These are phyloP conservation scores for Acacia concinna DNA, from an alignment of 331 rosid genomes.

Conservation along the genomic window DNA sequence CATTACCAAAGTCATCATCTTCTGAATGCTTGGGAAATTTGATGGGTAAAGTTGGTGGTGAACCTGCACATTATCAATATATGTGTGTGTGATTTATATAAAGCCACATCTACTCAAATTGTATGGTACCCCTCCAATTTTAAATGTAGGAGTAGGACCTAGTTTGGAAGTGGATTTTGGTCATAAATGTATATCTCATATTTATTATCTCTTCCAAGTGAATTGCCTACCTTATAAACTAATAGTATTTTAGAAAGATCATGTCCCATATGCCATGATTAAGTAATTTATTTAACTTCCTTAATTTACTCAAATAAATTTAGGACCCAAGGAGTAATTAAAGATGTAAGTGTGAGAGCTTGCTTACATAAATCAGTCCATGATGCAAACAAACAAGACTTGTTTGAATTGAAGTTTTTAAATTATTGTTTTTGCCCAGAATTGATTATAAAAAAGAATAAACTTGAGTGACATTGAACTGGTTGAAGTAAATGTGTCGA, in stretches of 20 bases:
- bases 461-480: neutral
- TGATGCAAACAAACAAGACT: neutral
- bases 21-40: conserved; percentile 68
- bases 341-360: neutral
- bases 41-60: conserved; percentile 39
- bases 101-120: neutral
- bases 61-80: conserved; percentile 37
- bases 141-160: no score
- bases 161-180: no score
- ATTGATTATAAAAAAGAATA: neutral
- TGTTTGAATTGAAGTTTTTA: neutral
- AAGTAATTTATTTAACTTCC: no score
- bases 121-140: neutral
- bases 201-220: no score
- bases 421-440: neutral
- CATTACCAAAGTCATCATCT: conserved; percentile 56
- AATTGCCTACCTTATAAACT: no score
- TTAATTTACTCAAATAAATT: no score
- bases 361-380: neutral
- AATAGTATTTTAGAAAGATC: no score
- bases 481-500: neutral
- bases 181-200: no score
- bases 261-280: no score
- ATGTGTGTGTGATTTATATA: neutral
- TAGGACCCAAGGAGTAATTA: neutral